Conservation (phyloP, 176 grass and related monocot genomes). For the Leersia perrieri region DNA sequence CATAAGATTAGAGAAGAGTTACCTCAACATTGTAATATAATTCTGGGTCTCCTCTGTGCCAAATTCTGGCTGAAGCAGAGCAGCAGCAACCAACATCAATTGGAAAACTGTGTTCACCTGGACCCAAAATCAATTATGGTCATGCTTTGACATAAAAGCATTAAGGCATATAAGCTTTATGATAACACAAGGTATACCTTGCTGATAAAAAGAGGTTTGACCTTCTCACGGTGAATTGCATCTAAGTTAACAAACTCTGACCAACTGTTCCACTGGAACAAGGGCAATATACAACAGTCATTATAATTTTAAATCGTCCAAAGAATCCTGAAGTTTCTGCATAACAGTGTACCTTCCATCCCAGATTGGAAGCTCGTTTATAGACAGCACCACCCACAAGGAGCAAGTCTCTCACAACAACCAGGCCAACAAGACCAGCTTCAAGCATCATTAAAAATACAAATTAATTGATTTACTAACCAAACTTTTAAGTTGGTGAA, state of each 20-base stretch:
- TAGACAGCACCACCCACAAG: constrained; percentile 88
- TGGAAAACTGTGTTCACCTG: constrained; percentile 93
- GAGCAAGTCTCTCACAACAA: constrained; percentile 74
- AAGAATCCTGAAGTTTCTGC: not conserved
- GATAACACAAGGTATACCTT: constrained; percentile 55
- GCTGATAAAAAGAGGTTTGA: constrained; percentile 93
- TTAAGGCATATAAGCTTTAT: not conserved
- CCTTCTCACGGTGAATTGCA: constrained; percentile 61
- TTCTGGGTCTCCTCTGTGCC: constrained; percentile 70
- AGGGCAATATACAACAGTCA: constrained; percentile 4
- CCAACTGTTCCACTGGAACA: constrained; percentile 81
- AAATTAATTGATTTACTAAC: constrained; percentile 28
- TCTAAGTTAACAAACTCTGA: constrained; percentile 85
- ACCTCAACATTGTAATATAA: constrained; percentile 73
- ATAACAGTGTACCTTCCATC: constrained; percentile 77
- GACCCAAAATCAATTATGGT: constrained; percentile 17
- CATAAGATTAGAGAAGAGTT: constrained; percentile 10
- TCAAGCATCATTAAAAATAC: constrained; percentile 20
- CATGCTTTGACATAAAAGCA: constrained; percentile 33
- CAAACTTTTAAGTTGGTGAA: constrained; percentile 11
- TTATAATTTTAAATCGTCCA: constrained; percentile 14
- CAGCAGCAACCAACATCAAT: constrained; percentile 82
- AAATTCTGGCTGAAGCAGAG: constrained; percentile 89
- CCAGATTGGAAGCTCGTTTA: constrained; percentile 75
- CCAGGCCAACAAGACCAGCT: constrained; percentile 84